Evolutionary conservation across 257 asterid genomes (phyloP).

Genomic region (Apocynum venetum): DNA sequence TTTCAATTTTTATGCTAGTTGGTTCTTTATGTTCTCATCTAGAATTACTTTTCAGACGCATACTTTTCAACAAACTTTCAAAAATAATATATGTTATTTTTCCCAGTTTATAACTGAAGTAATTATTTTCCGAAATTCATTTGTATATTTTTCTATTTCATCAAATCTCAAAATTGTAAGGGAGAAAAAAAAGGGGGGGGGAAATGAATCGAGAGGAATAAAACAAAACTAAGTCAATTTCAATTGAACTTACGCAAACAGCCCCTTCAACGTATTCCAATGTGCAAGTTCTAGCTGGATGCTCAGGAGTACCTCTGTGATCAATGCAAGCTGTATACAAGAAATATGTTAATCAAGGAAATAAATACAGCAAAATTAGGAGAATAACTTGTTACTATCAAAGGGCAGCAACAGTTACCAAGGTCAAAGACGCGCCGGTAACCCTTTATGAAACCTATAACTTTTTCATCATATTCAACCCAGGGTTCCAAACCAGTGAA

Average conservation of each 20-base stretch:
- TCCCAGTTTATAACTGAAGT: not conserved
- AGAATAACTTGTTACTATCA: not conserved
- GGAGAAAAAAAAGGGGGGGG: not conserved
- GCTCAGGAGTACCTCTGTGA: slow-evolving; percentile 93
- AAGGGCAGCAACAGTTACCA: slow-evolving; percentile 37
- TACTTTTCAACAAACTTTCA: not conserved
- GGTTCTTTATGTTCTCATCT: not conserved
- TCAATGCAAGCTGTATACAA: slow-evolving; percentile 75
- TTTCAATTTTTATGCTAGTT: not conserved
- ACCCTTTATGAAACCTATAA: slow-evolving; percentile 75
- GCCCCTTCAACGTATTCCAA: slow-evolving; percentile 66
- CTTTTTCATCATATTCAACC: slow-evolving; percentile 76
- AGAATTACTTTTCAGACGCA: not conserved
- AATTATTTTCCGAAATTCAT: too few relatives aligned
- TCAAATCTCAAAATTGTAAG: not conserved
- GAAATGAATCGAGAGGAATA: not conserved
- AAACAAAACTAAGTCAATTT: not conserved
- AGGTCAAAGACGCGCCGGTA: slow-evolving; percentile 86
- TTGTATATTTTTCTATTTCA: not conserved
- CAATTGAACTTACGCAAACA: slow-evolving; percentile 58
- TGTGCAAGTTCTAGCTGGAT: slow-evolving; percentile 98
- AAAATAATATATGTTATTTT: too few relatives aligned
- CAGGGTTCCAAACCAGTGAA: slow-evolving; percentile 96
- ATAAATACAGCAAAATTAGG: not conserved
- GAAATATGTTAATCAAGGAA: not conserved